phyloP scores from a whole-genome alignment of 805 yeast genomes.

The Candida pseudoglaebosa region DNA sequence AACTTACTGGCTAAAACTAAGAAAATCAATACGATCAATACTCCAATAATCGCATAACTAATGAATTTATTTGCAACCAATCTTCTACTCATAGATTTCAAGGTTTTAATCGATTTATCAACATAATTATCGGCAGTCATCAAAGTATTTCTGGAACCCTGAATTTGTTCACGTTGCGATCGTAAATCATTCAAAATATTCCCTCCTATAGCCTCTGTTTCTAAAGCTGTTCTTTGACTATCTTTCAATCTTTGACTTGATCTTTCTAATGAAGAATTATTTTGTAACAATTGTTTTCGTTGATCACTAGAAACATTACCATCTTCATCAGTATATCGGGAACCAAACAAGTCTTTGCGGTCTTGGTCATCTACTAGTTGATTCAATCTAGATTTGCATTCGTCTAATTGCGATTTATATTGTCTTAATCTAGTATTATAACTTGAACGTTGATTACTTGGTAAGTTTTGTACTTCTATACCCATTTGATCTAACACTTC shows the following conservation, averaged over 20 bases:
- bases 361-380: conserved; percentile 66
- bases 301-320: conserved; percentile 54
- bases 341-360: conserved; percentile 69
- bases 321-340: conserved; percentile 34
- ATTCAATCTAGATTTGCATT: conserved; percentile 52
- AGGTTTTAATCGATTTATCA: conserved; percentile 80
- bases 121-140: conserved; percentile 91
- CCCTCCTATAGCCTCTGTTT: conserved; percentile 89
- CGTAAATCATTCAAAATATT: conserved; percentile 83
- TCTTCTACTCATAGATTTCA: conserved; percentile 88
- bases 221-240: conserved; percentile 84
- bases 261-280: conserved; percentile 76
- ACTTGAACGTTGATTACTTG: conserved; percentile 67
- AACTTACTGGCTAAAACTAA: conserved; percentile 83
- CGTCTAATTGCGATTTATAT: conserved; percentile 56
- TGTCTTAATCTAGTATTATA: conserved; percentile 75
- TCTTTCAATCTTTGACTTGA: conserved; percentile 81
- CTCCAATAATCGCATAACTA: conserved; percentile 87
- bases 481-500: conserved; percentile 84
- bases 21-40: conserved; percentile 73
- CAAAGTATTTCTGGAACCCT: conserved; percentile 79
- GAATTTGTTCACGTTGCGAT: conserved; percentile 89
- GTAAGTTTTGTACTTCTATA: conserved; percentile 78
- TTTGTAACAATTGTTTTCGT: conserved; percentile 73
- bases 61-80: conserved; percentile 87